Evolutionary conservation across 495 filamentous ascomycete species (phyloP).

Genomic region (Cudoniella acicularis): DNA sequence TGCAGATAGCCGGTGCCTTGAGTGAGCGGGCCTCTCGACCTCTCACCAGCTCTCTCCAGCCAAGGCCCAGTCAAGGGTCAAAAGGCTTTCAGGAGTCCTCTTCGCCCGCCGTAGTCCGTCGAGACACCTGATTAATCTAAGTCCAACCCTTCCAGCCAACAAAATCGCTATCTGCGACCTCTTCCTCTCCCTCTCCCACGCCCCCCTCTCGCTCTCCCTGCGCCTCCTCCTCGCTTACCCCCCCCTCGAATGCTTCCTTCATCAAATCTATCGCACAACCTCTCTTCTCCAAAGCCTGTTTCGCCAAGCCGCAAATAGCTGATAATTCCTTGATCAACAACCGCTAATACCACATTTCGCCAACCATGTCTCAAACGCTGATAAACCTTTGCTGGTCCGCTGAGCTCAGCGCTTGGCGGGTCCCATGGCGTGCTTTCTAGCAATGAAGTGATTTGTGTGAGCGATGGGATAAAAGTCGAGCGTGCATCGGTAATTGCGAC

Average conservation of each 20-base stretch:
- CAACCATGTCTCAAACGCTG: slow-evolving; percentile 78
- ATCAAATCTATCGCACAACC: slow-evolving; percentile 55
- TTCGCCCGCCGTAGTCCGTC: neutral
- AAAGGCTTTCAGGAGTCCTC: neutral
- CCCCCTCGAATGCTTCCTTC: slow-evolving; percentile 39
- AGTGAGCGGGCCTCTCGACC: slow-evolving; percentile 2
- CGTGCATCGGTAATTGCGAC: slow-evolving; percentile 77
- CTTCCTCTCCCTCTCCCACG: slow-evolving; percentile 24
- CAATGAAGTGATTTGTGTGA: slow-evolving; percentile 65
- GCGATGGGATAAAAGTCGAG: slow-evolving; percentile 62
- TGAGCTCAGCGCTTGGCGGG: slow-evolving; percentile 48
- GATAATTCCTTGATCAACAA: slow-evolving; percentile 85
- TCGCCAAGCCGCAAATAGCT: slow-evolving; percentile 82
- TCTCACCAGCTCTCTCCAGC: slow-evolving; percentile 8
- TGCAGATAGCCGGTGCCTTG: slow-evolving; percentile 15
- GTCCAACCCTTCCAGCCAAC: neutral
- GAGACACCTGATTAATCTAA: slow-evolving; percentile 5
- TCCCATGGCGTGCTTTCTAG: slow-evolving; percentile 65
- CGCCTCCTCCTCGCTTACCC: slow-evolving; percentile 39
- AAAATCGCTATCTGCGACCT: slow-evolving; percentile 9
- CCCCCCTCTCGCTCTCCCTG: slow-evolving; percentile 35
- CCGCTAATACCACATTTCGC: slow-evolving; percentile 77
- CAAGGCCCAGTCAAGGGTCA: neutral
- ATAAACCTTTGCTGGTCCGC: slow-evolving; percentile 46
- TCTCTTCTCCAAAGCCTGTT: slow-evolving; percentile 73